Base-by-base conservation (phyloP, 1,139 yeast species). In the Suhomyces coccinellae region DNA sequence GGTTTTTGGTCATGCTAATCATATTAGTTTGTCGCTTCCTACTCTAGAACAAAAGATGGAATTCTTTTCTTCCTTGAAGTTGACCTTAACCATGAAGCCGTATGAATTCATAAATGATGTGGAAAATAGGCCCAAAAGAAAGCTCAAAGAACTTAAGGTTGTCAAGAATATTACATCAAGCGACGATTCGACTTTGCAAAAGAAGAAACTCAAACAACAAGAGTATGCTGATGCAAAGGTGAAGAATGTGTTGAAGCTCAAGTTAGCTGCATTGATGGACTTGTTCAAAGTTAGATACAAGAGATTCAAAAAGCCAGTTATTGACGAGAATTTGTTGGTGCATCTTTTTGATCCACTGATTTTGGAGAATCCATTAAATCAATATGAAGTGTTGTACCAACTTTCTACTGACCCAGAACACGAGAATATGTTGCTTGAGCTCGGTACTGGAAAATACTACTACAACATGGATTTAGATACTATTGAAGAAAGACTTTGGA, bases 401-500 rank as follows among this genome's bases (percentile, higher is more conserved):
- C 80, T 78, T 50, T 67, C 77, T 1, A 81, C 79, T 26, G 91
- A 85, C 43, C 63, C 66, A 2, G 60, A 61, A 13, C 73, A 71
- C 47, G 63, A 61, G 33, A 83, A 87, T 54, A 87, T 83, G 93
- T 88, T 95, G 52, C 66, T 82, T 27, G 98, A 95, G 57, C 71
- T 81, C 6, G 65, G 82, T 0, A 85, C 96, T 0, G 96, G 95
- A 2, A 80, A 78, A 47, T 76, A 74, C 53, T 93, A 74, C 61
- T 77, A 76, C 67, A 93, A 93, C 56, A 95, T 93, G 88, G 99
- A 93, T 59, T 72, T 95, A 49, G 99, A 93, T 61, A 84, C 90
- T 14, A 82, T 95, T 39, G 99, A 93, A 59, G 99, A 93, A 59
- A 76, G 99, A 47, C 69, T 95, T 45, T 93, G 99, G 99, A 93